Evolutionary conservation across 371 early-diverging fungal species (phyloP).

Genomic region (Encephalitozoon hellem): DNA sequence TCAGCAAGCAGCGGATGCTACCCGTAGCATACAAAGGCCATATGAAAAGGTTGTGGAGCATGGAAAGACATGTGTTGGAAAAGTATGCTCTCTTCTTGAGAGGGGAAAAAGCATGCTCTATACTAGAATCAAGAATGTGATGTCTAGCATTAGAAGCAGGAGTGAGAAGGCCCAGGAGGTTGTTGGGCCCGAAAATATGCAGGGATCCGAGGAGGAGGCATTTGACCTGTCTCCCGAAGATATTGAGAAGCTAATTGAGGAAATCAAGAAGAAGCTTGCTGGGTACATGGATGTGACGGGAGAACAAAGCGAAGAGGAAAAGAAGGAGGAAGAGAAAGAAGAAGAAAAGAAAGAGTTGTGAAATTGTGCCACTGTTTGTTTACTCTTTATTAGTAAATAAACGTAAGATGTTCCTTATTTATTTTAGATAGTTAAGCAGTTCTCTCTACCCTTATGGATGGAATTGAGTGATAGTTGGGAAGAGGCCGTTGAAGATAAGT

Average conservation of each 20-base stretch:
- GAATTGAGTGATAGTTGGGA: slow-evolving; percentile 18
- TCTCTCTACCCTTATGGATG: neutral
- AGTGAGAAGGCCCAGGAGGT: neutral
- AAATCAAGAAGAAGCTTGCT: slow-evolving; percentile 11
- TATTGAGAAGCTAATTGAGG: slow-evolving; percentile 35
- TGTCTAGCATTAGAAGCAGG: neutral
- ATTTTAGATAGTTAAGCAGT: neutral
- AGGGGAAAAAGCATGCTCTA: neutral
- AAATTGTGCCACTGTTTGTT: neutral
- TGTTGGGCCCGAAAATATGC: slow-evolving; percentile 17
- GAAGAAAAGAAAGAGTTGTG: slow-evolving; percentile 29
- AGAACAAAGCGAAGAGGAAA: slow-evolving; percentile 23
- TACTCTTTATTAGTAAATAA: neutral
- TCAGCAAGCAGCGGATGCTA: neutral
- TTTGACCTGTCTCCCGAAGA: slow-evolving; percentile 39
- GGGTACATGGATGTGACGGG: neutral
- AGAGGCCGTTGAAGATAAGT: slow-evolving; percentile 10
- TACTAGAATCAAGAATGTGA: neutral
- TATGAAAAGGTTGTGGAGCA: neutral
- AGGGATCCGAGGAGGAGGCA: slow-evolving; percentile 15
- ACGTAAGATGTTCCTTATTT: neutral
- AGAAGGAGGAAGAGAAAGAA: slow-evolving; percentile 27
- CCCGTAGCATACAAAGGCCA: neutral
- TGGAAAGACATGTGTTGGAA: neutral
- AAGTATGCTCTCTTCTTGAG: neutral